Evolutionary conservation across 495 filamentous ascomycete species (phyloP), one percentile per base, ranked within the genome.

Genomic region (Podospora fimiseda): DNA sequence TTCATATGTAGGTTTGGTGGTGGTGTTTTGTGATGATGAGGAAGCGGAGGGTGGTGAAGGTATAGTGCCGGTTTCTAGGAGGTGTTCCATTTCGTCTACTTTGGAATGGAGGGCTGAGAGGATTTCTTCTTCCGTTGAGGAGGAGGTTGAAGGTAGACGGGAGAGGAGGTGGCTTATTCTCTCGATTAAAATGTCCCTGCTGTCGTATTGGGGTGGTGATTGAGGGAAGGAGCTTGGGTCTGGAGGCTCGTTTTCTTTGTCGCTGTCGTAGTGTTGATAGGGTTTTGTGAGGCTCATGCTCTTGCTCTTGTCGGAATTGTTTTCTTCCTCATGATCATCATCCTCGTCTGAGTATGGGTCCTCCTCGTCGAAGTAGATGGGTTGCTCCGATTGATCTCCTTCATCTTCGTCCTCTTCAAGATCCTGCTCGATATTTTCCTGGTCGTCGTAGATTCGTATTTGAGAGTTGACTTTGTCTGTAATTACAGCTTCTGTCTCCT

Each of bases 111-210:
- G 57, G 24, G 58, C 54, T 16, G 64, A 57, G 37, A 76, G 52
- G 11, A 52, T 61, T 22, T 56, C 54, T 51, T 57, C 57, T 33
- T 65, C 64, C 27, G 62, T 56, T 11, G 53, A 57, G 22, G 43
- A 58, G 1, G n/a, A n/a, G n/a, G n/a, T n/a, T n/a, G n/a, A n/a
- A n/a, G n/a, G n/a, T n/a, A 81, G 58, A 15, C 65, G 65, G 11
- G 64, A 53, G 2, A 73, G 68, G 39, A 81, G 58, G 46, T 75
- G 70, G 52, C 70, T 70, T 6, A 81, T 65, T 40, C 78, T 69
- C 44, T 77, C 72, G 8, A 76, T 60, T 23, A 80, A 59, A 3
- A 72, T 71, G 60, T 77, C 50, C 11, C 27, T n/a, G n/a, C n/a
- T 33, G 27, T 33, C 27, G 27, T 33, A 5, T 11, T 33, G 27